A percentile compares a stretch with the other conserved stretches of the same genome.
Conservation (phyloP, 495 filamentous ascomycete genomes). For the Gamarada debralockiae region DNA sequence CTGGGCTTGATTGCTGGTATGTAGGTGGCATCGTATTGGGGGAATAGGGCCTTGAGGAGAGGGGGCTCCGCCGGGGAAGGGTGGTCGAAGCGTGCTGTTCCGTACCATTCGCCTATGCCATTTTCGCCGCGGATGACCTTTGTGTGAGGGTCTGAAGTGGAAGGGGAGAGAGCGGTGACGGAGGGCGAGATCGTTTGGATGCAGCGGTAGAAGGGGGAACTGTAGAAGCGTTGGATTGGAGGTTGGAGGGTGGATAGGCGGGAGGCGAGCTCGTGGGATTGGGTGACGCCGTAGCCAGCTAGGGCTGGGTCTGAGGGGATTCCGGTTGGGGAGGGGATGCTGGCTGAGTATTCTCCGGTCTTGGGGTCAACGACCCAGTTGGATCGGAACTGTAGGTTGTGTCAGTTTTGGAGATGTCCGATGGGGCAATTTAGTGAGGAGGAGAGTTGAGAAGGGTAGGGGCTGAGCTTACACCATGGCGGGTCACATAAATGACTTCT, state of each 20-base stretch:
- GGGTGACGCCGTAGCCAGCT: slow-evolving; percentile 77
- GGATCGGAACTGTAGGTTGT: slow-evolving; percentile 67
- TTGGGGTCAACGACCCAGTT: slow-evolving; percentile 65
- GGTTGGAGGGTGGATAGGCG: slow-evolving; percentile 59
- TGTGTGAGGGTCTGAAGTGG: slow-evolving; percentile 10
- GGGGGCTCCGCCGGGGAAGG: slow-evolving; percentile 64
- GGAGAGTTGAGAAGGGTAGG: neutral
- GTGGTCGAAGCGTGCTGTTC: slow-evolving; percentile 73
- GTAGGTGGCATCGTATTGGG: slow-evolving; percentile 49
- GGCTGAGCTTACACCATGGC: slow-evolving; percentile 70
- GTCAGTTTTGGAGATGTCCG: neutral
- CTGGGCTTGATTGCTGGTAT: slow-evolving; percentile 59
- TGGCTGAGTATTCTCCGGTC: slow-evolving; percentile 68
- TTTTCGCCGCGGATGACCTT: slow-evolving; percentile 62
- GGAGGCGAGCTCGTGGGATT: slow-evolving; percentile 72
- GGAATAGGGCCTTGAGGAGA: slow-evolving; percentile 62
- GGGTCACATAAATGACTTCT: slow-evolving; percentile 79
- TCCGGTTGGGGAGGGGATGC: slow-evolving; percentile 73
- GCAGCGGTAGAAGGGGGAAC: slow-evolving; percentile 87
- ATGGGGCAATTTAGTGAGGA: neutral
- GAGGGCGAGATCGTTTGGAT: slow-evolving; percentile 79
- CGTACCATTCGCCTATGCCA: slow-evolving; percentile 91
- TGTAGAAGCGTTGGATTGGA: slow-evolving; percentile 73
- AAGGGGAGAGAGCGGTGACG: slow-evolving; percentile 44
- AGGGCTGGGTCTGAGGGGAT: slow-evolving; percentile 85